Evolutionary conservation across 2,329 filamentous ascomycete species (phyloP), one percentile per base, ranked within the genome.

Genomic region (Colletotrichum theobromicola): DNA sequence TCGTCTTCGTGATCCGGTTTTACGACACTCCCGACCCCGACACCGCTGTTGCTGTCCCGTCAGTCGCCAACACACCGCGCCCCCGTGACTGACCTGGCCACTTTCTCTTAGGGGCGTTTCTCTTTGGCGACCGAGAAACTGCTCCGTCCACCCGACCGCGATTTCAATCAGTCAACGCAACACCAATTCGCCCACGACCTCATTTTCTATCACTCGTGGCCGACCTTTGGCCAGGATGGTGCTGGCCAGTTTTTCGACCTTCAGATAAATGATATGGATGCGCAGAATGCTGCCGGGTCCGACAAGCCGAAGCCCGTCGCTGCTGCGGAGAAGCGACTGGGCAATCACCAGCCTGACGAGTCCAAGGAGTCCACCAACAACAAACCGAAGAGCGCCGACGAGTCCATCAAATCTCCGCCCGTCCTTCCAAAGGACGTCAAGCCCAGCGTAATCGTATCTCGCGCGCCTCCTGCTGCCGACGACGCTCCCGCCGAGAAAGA

Each of bases 231-330:
- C 87, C 90, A 91, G 86, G 85, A 91, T 91, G 90, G 87, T 91
- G 88, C 86, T 88, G 86, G 86, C 84, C 85, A 86, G 86, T 83
- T 80, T 83, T 82, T 80, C 81, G 81, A 85, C 83, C 83, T 83
- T 82, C 82, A 88, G 88, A 88, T 91, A 88, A 90, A 90, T 91
- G 90, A 88, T 87, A 92, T 92, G 90, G 90, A 92, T 91, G 90
- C 89, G 90, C 90, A 91, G 87, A 91, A 91, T 91, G 90, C 89
- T 88, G 87, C 87, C 86, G 89, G 90, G 87, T 87, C 88, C 87
- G 88, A 89, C 84, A 88, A 87, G 85, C 88, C 88, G 87, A 91
- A 89, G 89, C 88, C 87, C 83, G 83, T 86, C 83, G 87, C 88
- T 88, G 88, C 88, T 81, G 85, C 87, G 80, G 85, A 86, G 83